Evolutionary conservation across 371 early-diverging fungal genomes (phyloP).

Genomic region (Massospora cicadina): DNA sequence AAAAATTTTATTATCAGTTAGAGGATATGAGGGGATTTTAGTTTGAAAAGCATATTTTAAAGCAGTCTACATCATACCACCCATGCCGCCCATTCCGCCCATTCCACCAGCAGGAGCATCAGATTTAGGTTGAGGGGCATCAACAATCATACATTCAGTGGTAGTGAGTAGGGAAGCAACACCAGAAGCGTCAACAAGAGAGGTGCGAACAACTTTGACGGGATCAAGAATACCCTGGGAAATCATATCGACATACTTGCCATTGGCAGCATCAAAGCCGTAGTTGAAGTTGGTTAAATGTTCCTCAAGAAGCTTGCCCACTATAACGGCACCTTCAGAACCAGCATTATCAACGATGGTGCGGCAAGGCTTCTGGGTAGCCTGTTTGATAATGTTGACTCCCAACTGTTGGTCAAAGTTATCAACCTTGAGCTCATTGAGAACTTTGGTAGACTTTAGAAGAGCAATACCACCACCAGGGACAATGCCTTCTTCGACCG

Average conservation of each 20-base stretch:
- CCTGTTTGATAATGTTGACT: constrained; percentile 82
- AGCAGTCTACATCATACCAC: constrained; percentile 22
- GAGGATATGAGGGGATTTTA: background rate
- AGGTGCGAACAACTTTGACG: constrained; percentile 94
- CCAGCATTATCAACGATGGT: constrained; percentile 95
- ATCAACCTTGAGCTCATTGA: constrained; percentile 56
- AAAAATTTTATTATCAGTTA: background rate
- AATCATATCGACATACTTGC: constrained; percentile 89
- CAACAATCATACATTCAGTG: constrained; percentile 91
- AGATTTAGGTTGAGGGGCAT: constrained; percentile 61
- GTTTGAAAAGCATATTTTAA: background rate
- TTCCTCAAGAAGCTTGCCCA: constrained; percentile 78
- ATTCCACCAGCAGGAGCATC: constrained; percentile 21
- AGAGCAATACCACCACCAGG: constrained; percentile 95
- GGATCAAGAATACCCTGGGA: constrained; percentile 91
- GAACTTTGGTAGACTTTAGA: constrained; percentile 71
- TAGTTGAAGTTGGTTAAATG: constrained; percentile 54
- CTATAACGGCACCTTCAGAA: constrained; percentile 87
- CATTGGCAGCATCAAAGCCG: constrained; percentile 83
- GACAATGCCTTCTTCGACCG: constrained; percentile 96
- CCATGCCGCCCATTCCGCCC: constrained; percentile 53
- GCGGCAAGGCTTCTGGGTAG: constrained; percentile 78
- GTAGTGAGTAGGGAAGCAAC: constrained; percentile 92
- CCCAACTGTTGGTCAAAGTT: constrained; percentile 97
- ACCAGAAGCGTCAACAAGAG: constrained; percentile 85